These are phyloP conservation scores for Dorcoceras hygrometricum DNA, from an alignment of 257 asterid genomes.

Conservation along the genomic window DNA sequence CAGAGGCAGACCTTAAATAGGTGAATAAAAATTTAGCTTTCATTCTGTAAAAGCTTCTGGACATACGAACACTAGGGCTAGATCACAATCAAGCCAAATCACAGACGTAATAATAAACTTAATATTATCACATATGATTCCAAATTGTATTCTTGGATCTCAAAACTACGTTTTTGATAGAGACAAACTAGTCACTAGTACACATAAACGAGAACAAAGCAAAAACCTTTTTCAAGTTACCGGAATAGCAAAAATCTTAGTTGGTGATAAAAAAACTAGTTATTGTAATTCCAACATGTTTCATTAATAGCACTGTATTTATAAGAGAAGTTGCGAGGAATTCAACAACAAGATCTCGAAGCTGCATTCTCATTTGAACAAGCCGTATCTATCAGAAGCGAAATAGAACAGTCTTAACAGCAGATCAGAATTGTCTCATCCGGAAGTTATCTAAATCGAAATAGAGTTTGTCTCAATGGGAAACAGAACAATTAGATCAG, in stretches of 20 bases:
- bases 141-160: background rate
- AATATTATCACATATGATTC: background rate
- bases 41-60: background rate
- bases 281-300: background rate
- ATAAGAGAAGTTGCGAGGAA: background rate
- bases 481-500: background rate
- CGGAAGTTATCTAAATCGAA: background rate
- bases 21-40: background rate
- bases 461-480: background rate
- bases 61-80: background rate
- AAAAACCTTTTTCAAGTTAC: background rate
- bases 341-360: background rate
- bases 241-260: background rate
- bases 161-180: background rate
- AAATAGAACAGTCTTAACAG: background rate
- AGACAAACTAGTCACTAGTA: background rate
- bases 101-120: background rate
- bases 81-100: background rate
- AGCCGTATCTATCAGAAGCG: background rate
- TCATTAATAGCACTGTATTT: background rate
- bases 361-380: background rate
- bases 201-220: background rate
- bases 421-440: background rate
- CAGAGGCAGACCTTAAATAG: slow-evolving; percentile 52
- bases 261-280: background rate